Percentiles rank a stretch among this genome's conserved stretches.
Evolutionary conservation across 208 protist genomes (phyloP).

Genomic region (Leishmania arabica): DNA sequence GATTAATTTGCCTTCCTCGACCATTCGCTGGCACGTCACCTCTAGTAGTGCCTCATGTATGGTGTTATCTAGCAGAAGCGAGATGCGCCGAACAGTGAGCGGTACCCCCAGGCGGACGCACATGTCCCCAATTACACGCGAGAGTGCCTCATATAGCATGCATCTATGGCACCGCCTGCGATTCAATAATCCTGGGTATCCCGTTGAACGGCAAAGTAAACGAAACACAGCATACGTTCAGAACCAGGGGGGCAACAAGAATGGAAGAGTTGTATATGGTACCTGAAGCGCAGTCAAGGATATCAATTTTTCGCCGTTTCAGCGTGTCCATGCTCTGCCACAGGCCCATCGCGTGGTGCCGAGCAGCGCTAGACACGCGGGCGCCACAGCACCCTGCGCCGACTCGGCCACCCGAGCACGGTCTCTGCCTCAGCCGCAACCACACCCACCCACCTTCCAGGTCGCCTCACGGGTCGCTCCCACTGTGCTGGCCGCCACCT

Average conservation of each 20-base stretch:
- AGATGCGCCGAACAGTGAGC: constrained; percentile 47
- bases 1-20: constrained; percentile 58
- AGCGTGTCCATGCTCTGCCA: not conserved
- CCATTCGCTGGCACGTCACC: constrained; percentile 60
- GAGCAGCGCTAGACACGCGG: not conserved
- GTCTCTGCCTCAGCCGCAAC: not conserved
- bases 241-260: not conserved
- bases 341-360: not conserved
- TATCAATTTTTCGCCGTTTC: not conserved
- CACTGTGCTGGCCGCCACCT: not conserved
- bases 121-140: constrained; percentile 69
- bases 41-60: constrained; percentile 68
- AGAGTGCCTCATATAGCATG: constrained; percentile 78
- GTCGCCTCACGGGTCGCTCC: not conserved
- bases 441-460: not conserved
- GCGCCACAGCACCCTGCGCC: not conserved
- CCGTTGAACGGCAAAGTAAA: not conserved
- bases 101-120: constrained; percentile 63
- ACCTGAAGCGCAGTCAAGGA: not conserved
- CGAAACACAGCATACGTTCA: not conserved
- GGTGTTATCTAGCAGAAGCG: constrained; percentile 47
- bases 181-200: not conserved
- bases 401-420: not conserved
- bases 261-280: not conserved
- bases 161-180: constrained; percentile 30